Evolutionary conservation across 164 flowering plant species (phyloP).

Genomic region (Vitis rotundifolia): DNA sequence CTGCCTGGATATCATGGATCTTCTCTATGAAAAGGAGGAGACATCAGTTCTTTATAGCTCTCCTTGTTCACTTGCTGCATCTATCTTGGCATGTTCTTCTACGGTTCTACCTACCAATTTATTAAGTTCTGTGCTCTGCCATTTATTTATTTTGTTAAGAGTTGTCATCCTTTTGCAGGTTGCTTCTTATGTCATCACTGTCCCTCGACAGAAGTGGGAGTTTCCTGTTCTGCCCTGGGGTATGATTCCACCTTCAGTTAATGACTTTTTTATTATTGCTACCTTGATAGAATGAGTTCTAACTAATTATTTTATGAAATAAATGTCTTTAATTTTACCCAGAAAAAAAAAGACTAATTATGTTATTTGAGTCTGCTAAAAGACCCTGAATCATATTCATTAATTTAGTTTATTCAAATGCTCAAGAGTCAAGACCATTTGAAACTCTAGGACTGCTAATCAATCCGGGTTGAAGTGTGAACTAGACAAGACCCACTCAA

Average conservation of each 20-base stretch:
- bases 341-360: too few species aligned
- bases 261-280: too few species aligned
- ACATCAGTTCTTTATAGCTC: slow-evolving; percentile 39
- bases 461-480: too few species aligned
- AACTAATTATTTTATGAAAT: too few species aligned
- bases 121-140: neutral
- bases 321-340: too few species aligned
- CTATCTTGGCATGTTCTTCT: slow-evolving; percentile 52
- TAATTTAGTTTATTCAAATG: too few species aligned
- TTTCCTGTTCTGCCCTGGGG: slow-evolving; percentile 86
- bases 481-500: too few species aligned
- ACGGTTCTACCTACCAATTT: neutral
- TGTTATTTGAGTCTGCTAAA: too few species aligned
- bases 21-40: slow-evolving; percentile 71
- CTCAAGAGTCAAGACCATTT: too few species aligned
- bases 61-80: slow-evolving; percentile 69
- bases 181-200: slow-evolving; percentile 61
- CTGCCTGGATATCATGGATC: slow-evolving; percentile 84
- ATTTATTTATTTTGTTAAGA: neutral
- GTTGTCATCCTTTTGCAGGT: slow-evolving; percentile 40
- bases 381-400: too few species aligned
- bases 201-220: slow-evolving; percentile 65
- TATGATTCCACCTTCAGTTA: slow-evolving; percentile 23
- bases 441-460: too few species aligned
- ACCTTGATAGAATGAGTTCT: too few species aligned